Base-by-base conservation (phyloP, 2,329 filamentous ascomycete genomes). In the Aspergillus pseudonomiae region DNA sequence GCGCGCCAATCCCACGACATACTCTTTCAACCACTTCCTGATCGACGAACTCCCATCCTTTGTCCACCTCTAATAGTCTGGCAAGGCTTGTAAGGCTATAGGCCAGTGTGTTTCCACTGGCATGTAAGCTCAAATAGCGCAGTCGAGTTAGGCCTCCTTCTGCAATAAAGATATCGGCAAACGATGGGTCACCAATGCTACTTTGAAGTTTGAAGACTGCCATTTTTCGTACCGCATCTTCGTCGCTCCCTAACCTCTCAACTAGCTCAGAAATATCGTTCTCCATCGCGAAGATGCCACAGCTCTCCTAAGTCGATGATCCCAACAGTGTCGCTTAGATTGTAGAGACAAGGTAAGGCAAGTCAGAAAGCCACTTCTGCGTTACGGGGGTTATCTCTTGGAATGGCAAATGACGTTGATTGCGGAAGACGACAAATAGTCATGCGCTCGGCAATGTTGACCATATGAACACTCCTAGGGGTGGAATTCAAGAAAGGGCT, bases 151-250 rank as follows among this genome's bases (percentile, higher is more conserved):
- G 84, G 4, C 95, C 95, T 62, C 93, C 93, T 57, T 93, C 91
- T 58, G 91, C 89, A 66, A 98, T 96, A 81, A 99, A 99, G 71
- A 96, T 89, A 78, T 98, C 95, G 73, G 95, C 95, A 78, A 98
- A 98, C 57, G 93, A 91, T 30, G 94, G 94, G 80, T 99, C 95
- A 76, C 94, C 94, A 79, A 99, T 97, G 66, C 92, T 93, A 67
- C 88, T 90, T 80, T 99, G 95, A 68, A 99, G 88, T 82, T 97
- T 97, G 86, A 99, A 99, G 65, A 96, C 95, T 65, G 95, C 95
- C 92, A 98, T 97, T 80, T 99, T 99, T 74, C 94, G 92, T 70
- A 92, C 90, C 62, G 92, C 94, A 84, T 99, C 95, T 80, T 97
- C 86, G 62, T 87, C 84, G 69, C 85, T 86, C 52, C 84, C 82